A percentile compares a stretch with the other conserved stretches of the same genome.
phyloP scores from a whole-genome alignment of 257 asterid genomes.

The Verbena officinalis region DNA sequence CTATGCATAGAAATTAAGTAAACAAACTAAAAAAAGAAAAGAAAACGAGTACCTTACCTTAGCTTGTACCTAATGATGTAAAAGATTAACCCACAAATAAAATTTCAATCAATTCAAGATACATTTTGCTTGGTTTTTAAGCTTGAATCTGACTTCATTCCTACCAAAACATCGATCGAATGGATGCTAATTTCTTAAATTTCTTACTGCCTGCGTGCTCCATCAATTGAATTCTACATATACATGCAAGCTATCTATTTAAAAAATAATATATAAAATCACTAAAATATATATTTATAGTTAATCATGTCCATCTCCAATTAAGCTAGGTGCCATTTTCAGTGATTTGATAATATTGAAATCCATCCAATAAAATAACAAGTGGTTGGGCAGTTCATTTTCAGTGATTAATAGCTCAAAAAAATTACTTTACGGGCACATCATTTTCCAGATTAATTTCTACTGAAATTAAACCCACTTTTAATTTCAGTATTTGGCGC shows the following conservation, averaged over 20 bases:
- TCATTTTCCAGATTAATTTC: no score
- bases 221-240: conserved; percentile 29
- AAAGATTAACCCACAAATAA: conserved; percentile 53
- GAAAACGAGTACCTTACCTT: conserved; percentile 35
- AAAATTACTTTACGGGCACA: conserved; percentile 27
- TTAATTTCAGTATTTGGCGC: no score
- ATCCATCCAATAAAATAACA: conserved; percentile 17
- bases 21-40: conserved; percentile 22
- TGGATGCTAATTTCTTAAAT: no score
- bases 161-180: no score
- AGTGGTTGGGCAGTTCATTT: conserved; percentile 22
- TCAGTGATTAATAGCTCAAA: conserved; percentile 47
- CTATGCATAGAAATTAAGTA: conserved; percentile 16
- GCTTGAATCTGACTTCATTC: conserved; percentile 30
- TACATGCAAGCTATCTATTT: background rate
- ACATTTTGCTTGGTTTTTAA: conserved; percentile 50
- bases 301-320: conserved; percentile 44
- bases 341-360: no score
- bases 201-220: no score
- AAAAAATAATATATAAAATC: conserved; percentile 23
- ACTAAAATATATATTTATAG: no score
- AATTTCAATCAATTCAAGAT: conserved; percentile 35
- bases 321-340: conserved; percentile 51
- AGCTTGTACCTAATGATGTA: conserved; percentile 65
- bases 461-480: no score